Evolutionary conservation across 345 rosid species (phyloP).

Genomic region (Melaleuca alternifolia): DNA sequence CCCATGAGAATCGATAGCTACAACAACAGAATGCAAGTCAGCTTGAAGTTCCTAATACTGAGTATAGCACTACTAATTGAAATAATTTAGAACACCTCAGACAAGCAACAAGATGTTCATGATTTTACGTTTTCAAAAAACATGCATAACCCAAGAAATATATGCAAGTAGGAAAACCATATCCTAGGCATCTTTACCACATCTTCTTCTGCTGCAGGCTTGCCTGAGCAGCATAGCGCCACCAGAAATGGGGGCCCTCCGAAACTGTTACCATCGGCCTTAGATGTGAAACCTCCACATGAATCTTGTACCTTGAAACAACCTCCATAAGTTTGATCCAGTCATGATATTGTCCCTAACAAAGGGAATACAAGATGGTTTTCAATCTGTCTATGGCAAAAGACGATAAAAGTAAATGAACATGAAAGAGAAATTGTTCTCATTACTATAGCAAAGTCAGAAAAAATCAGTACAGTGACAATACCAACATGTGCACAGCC

Average conservation of each 20-base stretch:
- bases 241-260: conserved; percentile 59
- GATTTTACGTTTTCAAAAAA: neutral
- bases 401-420: neutral
- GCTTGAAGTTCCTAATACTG: neutral
- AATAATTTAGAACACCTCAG: neutral
- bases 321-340: conserved; percentile 93
- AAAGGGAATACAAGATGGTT: conserved; percentile 6
- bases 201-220: conserved; percentile 67
- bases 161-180: neutral
- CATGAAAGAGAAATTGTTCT: neutral
- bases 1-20: conserved; percentile 93
- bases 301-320: conserved; percentile 72
- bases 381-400: neutral
- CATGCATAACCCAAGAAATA: neutral
- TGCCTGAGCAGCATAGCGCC: conserved; percentile 94
- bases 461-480: neutral
- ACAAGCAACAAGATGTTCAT: neutral
- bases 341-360: conserved; percentile 91
- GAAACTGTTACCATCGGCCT: conserved; percentile 76
- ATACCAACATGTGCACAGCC: neutral
- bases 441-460: neutral
- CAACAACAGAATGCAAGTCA: conserved; percentile 5
- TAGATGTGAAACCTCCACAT: conserved; percentile 81
- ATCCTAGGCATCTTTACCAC: conserved; percentile 37
- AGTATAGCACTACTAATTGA: neutral